phyloP scores from a whole-genome alignment of 768 basidiomycete genomes.

The Macrolepiota fuliginosa region DNA sequence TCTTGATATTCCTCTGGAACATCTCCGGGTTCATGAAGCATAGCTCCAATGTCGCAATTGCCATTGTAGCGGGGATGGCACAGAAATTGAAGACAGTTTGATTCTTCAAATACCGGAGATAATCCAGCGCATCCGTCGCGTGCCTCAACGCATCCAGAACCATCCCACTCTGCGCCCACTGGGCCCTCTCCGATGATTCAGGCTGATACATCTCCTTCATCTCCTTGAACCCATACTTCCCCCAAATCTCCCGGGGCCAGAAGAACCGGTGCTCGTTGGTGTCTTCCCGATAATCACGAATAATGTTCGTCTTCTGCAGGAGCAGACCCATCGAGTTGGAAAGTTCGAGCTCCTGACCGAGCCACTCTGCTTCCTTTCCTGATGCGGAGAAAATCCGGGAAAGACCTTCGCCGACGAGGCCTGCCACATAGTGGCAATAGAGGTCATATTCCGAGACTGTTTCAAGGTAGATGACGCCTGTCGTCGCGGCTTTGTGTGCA shows the following conservation, averaged over 20 bases:
- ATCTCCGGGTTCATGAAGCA: slow-evolving; percentile 93
- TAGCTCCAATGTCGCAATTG: slow-evolving; percentile 86
- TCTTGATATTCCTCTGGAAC: slow-evolving; percentile 90
- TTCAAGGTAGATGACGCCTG: slow-evolving; percentile 66
- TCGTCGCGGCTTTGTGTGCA: slow-evolving; percentile 75
- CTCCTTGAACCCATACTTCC: slow-evolving; percentile 67
- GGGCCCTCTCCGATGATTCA: slow-evolving; percentile 59
- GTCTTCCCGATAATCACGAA: slow-evolving; percentile 93
- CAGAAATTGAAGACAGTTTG: slow-evolving; percentile 96
- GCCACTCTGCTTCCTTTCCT: slow-evolving; percentile 71
- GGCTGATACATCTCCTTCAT: slow-evolving; percentile 65
- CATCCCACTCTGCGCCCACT: slow-evolving; percentile 87
- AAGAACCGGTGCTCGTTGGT: slow-evolving; percentile 80
- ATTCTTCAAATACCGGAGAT: slow-evolving; percentile 80
- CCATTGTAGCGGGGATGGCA: slow-evolving; percentile 93
- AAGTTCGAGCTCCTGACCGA: slow-evolving; percentile 80
- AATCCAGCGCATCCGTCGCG: slow-evolving; percentile 83
- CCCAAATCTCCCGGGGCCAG: slow-evolving; percentile 96
- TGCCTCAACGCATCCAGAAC: slow-evolving; percentile 85
- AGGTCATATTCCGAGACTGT: slow-evolving; percentile 88
- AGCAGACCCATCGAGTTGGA: slow-evolving; percentile 94
- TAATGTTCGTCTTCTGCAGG: slow-evolving; percentile 98
- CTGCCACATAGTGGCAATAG: slow-evolving; percentile 98
- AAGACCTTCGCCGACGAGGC: slow-evolving; percentile 94
- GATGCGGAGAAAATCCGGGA: slow-evolving; percentile 86